These are phyloP conservation scores for Taiozyma sp. DNA, from an alignment of 1,139 yeast genomes.

Conservation along the genomic window DNA sequence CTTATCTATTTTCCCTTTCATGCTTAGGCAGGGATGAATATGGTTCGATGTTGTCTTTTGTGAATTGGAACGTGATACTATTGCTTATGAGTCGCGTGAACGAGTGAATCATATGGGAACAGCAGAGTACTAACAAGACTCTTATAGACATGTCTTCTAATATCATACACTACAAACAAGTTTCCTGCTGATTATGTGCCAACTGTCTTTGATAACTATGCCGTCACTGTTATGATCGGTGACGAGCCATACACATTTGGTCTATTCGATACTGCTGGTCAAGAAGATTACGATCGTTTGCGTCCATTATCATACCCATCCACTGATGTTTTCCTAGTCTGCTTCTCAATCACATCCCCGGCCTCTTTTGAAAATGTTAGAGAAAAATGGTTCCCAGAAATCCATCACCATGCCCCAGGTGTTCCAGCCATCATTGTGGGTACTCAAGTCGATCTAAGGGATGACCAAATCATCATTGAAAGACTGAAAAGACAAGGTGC, in stretches of 20 bases:
- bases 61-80: background rate
- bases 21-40: slow-evolving; percentile 22
- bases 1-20: background rate
- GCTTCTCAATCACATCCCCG: slow-evolving; percentile 93
- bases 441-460: slow-evolving; percentile 91
- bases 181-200: slow-evolving; percentile 90
- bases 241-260: slow-evolving; percentile 98
- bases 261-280: slow-evolving; percentile 96
- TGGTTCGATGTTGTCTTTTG: background rate
- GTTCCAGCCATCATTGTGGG: slow-evolving; percentile 96
- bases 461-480: slow-evolving; percentile 85
- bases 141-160: slow-evolving; percentile 68
- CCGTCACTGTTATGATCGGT: slow-evolving; percentile 96
- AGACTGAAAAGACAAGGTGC: slow-evolving; percentile 88
- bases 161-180: slow-evolving; percentile 83
- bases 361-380: slow-evolving; percentile 97
- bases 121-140: slow-evolving; percentile 9
- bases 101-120: background rate
- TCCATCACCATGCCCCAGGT: slow-evolving; percentile 96
- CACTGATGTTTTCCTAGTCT: slow-evolving; percentile 91
- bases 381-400: slow-evolving; percentile 98
- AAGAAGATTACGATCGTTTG: slow-evolving; percentile 95
- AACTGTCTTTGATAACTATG: slow-evolving; percentile 92
- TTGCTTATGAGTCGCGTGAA: background rate
- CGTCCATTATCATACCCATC: slow-evolving; percentile 97